These are phyloP conservation scores for Schizonepeta tenuifolia DNA, from an alignment of 257 asterid genomes.

Conservation along the genomic window DNA sequence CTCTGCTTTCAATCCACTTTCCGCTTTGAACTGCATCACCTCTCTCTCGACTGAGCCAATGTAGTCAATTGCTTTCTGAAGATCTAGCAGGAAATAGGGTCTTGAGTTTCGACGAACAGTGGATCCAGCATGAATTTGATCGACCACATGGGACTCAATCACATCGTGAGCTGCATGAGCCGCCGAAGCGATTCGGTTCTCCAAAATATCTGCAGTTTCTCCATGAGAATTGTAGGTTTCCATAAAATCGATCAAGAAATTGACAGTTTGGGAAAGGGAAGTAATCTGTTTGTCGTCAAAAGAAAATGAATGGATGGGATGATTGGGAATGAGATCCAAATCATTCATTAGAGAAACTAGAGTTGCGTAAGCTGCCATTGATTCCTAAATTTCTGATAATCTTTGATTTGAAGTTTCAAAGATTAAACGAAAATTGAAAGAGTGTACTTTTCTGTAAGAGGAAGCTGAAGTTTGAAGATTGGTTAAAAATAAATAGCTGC, in stretches of 20 bases:
- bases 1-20: neutral
- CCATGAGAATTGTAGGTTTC: neutral
- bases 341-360: constrained; percentile 6
- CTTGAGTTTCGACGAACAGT: neutral
- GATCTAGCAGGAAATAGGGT: neutral
- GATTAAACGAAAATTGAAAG: too few species aligned
- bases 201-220: constrained; percentile 3
- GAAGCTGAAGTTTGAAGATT: too few species aligned
- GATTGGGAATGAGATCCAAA: neutral
- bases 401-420: too few species aligned
- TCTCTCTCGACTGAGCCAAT: neutral
- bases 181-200: constrained; percentile 11
- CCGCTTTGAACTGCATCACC: neutral
- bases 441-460: too few species aligned
- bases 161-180: constrained; percentile 1
- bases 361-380: constrained; percentile 22
- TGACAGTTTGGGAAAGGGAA: neutral
- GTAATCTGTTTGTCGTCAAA: neutral
- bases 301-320: neutral
- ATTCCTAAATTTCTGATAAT: too few species aligned
- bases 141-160: too few species aligned
- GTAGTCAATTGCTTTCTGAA: constrained; percentile 3
- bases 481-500: too few species aligned
- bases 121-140: constrained; percentile 4
- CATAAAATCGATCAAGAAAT: neutral